Conservation (phyloP, 2,329 filamentous ascomycete species). For the Dactylella cylindrospora region DNA sequence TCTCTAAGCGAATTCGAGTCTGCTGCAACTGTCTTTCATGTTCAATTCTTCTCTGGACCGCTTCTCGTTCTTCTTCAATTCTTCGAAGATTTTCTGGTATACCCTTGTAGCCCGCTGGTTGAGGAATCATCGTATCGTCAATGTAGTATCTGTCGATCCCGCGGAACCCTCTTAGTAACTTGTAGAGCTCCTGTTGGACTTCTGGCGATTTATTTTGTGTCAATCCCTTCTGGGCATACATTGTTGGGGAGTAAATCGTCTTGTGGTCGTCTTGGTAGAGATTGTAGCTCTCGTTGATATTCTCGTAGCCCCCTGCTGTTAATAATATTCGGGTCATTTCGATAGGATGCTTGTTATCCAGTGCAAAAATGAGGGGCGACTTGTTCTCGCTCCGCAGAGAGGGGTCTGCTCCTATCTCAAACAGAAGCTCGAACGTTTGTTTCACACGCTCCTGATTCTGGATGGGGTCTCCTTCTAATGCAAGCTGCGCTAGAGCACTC, state of each 20-base stretch:
- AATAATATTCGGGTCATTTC: slow-evolving; percentile 30
- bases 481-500: slow-evolving; percentile 30
- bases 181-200: slow-evolving; percentile 27
- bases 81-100: slow-evolving; percentile 28
- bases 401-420: slow-evolving; percentile 21
- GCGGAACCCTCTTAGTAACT: slow-evolving; percentile 17
- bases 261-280: slow-evolving; percentile 31
- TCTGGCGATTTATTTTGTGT: slow-evolving; percentile 30
- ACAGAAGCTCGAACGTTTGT: slow-evolving; percentile 25
- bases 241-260: slow-evolving; percentile 29
- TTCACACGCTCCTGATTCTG: slow-evolving; percentile 26
- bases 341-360: slow-evolving; percentile 33
- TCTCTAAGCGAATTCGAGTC: slow-evolving; percentile 26
- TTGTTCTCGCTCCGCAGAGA: slow-evolving; percentile 22
- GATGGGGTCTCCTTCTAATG: slow-evolving; percentile 28
- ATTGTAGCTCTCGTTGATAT: slow-evolving; percentile 25
- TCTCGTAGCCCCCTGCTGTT: slow-evolving; percentile 23
- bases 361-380: slow-evolving; percentile 24
- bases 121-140: slow-evolving; percentile 30
- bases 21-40: slow-evolving; percentile 24
- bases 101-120: slow-evolving; percentile 24
- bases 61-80: slow-evolving; percentile 35
- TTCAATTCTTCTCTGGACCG: slow-evolving; percentile 26
- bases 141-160: slow-evolving; percentile 29
- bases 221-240: slow-evolving; percentile 30